A percentile compares a stretch with the other conserved stretches of the same genome.
Evolutionary conservation across 2,329 filamentous ascomycete species (phyloP).

Genomic region (Coleophoma crateriformis): DNA sequence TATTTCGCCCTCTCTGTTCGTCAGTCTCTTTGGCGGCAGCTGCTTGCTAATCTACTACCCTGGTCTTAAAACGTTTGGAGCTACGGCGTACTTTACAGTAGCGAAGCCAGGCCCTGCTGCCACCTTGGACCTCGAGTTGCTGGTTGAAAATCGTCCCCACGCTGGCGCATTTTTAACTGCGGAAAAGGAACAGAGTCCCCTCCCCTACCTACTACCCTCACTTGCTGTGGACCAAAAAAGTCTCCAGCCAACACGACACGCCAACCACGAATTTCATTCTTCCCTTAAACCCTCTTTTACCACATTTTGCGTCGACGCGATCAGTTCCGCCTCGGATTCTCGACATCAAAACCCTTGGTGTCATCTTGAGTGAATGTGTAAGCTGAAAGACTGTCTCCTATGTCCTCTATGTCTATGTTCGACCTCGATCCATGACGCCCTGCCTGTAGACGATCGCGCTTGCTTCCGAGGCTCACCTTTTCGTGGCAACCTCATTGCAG

Average conservation of each 20-base stretch:
- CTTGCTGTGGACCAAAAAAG: not conserved
- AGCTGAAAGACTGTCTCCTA: not conserved
- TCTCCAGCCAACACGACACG: not conserved
- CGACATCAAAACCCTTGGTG: too few species aligned
- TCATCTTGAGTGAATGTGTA: too few species aligned
- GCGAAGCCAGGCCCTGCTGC: not conserved
- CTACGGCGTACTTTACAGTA: not conserved
- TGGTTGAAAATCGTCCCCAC: not conserved
- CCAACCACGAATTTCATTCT: not conserved
- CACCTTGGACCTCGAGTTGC: not conserved
- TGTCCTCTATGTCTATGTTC: not conserved
- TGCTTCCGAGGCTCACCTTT: not conserved
- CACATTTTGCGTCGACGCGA: not conserved
- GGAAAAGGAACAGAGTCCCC: too few species aligned
- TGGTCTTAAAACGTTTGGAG: not conserved
- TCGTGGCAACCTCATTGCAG: not conserved
- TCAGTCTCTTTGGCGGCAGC: too few species aligned
- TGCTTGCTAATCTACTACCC: not conserved
- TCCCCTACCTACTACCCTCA: not conserved
- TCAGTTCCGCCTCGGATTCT: not conserved
- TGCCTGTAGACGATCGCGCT: constrained; percentile 1
- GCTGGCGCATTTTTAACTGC: not conserved
- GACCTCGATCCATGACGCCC: not conserved
- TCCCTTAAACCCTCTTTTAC: not conserved
- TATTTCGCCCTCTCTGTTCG: too few species aligned